phyloP scores from a whole-genome alignment of 2,329 filamentous ascomycete genomes.

The Grosmannia huntii region DNA sequence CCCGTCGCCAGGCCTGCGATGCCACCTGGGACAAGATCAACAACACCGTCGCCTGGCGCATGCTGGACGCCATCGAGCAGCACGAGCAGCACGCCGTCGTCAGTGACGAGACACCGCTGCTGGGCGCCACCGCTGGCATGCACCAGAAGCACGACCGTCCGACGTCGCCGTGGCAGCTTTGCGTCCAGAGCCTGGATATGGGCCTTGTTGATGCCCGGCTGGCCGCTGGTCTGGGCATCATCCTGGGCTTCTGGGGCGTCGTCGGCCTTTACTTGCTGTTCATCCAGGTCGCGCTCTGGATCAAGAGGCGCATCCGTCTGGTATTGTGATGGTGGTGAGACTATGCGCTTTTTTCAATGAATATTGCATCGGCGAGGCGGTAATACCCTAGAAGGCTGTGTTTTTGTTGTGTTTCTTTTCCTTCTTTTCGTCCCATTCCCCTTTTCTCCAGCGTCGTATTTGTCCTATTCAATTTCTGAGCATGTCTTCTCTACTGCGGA shows the following conservation, averaged over 20 bases:
- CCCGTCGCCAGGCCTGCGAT: constrained; percentile 44
- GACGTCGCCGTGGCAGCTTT: constrained; percentile 28
- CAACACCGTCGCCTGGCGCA: constrained; percentile 53
- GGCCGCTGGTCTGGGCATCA: constrained; percentile 31
- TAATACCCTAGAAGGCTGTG: neutral
- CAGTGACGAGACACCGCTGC: neutral
- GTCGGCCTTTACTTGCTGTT: constrained; percentile 37
- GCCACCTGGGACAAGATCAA: constrained; percentile 63
- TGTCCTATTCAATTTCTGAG: too few species aligned
- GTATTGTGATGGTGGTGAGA: neutral
- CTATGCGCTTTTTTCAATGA: neutral
- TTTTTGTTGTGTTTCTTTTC: neutral
- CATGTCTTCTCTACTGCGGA: too few species aligned
- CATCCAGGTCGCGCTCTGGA: constrained; percentile 24
- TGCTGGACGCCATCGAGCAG: constrained; percentile 40
- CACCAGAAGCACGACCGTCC: neutral
- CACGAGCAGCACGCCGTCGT: constrained; percentile 17
- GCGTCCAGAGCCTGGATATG: constrained; percentile 26
- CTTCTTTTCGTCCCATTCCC: neutral
- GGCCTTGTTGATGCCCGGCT: constrained; percentile 30
- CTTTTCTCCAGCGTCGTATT: neutral
- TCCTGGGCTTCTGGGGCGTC: constrained; percentile 34
- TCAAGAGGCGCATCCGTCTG: constrained; percentile 12
- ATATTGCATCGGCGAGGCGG: neutral
- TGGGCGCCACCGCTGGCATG: neutral